phyloP scores from a whole-genome alignment of 768 basidiomycete species.

The Pleurotus giganteus region DNA sequence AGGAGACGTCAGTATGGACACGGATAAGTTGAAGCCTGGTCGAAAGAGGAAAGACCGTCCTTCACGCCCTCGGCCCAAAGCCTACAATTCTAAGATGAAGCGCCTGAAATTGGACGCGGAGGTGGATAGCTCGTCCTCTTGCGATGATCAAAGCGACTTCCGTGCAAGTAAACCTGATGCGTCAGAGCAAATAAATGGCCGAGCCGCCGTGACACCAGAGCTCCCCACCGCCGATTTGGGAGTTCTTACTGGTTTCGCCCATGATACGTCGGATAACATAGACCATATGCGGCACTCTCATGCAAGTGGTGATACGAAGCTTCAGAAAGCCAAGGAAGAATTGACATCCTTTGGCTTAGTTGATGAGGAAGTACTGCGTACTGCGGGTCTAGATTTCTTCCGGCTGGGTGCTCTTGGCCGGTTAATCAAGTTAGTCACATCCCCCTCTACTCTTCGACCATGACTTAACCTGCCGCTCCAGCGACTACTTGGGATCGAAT shows the following conservation, averaged over 20 bases:
- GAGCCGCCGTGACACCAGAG: not conserved
- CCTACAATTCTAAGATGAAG: slow-evolving; percentile 9
- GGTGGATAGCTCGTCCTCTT: not conserved
- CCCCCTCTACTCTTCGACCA: not conserved
- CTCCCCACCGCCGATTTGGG: slow-evolving; percentile 9
- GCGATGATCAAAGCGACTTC: not conserved
- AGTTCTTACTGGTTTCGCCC: slow-evolving; percentile 7
- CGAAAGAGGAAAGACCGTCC: slow-evolving; percentile 23
- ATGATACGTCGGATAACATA: slow-evolving; percentile 6
- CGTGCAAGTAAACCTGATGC: not conserved
- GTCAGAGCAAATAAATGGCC: not conserved
- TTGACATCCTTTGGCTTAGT: slow-evolving; percentile 43
- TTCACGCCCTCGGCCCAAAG: slow-evolving; percentile 17
- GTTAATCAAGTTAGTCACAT: slow-evolving; percentile 34
- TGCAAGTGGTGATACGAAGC: slow-evolving; percentile 39
- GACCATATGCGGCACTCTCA: slow-evolving; percentile 15
- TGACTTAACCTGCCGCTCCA: not conserved
- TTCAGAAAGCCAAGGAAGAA: slow-evolving; percentile 39
- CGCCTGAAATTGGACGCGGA: not conserved
- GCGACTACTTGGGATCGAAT: slow-evolving; percentile 15
- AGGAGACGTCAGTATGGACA: slow-evolving; percentile 23
- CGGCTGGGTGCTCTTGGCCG: slow-evolving; percentile 37
- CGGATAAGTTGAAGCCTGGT: slow-evolving; percentile 36
- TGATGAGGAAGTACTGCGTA: slow-evolving; percentile 37
- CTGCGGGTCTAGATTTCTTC: slow-evolving; percentile 47